Base-by-base conservation (phyloP, 2,329 filamentous ascomycete species). In the Trichoderma semiorbis region DNA sequence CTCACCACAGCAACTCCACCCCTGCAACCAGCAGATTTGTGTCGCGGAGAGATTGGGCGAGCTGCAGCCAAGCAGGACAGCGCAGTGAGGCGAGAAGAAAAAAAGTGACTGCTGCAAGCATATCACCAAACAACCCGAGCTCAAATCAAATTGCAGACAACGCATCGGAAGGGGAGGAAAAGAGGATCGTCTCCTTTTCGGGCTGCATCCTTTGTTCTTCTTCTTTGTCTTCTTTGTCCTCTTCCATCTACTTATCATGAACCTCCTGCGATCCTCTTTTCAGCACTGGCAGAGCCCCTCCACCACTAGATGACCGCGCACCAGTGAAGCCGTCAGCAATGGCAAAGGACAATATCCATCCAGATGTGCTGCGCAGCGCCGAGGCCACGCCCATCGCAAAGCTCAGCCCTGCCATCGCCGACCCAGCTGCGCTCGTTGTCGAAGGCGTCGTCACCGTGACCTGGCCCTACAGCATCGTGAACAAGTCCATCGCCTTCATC, bases 381-480 rank as follows among this genome's bases (percentile, higher is more conserved):
- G 76, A 79, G 18, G 78, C 81, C 28, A 87, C 86, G 11, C 83
- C 88, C 21, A 91, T 91, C 75, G 84, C 89, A 8, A 82, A 88
- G 73, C 83, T 91, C 39, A 79, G 76, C 39, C 88, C 89, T 7
- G 81, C 84, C 10, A 76, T 89, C 7, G 70, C 80, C 16, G 79
- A 85, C 14, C 79, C 80, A 28, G 71, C 77, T 3, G 79, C 81
- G 7, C 83, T 83, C 73, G 82, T 84, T 14, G 81, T 97, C 36
- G 87, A 89, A 72, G 94, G 93, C 50, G 85, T 92, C 18, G 89
- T 98, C 26, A 95, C 94, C 10, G 89, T 98, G 43, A 90, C 93
- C 72, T 98, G 95, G 95, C 95, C 95, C 0, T 98, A 93, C 81
- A 97, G 93, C 74, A 92, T 92, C 26, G 89, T 93, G 30, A 92